Percentiles rank a stretch among this genome's conserved stretches.
Conservation (phyloP, 345 rosid genomes). For the Punica granatum region DNA sequence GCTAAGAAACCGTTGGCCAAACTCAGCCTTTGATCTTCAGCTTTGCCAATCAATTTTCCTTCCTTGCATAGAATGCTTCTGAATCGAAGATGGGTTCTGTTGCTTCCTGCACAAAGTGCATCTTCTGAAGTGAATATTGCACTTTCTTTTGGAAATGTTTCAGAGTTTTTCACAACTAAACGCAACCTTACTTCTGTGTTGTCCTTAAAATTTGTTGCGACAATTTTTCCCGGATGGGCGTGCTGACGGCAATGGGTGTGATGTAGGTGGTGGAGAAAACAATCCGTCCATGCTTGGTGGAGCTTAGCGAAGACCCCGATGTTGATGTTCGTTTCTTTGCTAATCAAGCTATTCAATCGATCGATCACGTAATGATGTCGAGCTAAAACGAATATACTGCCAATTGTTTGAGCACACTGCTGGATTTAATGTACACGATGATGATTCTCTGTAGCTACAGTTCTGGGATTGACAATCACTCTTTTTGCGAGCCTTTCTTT, state of each 20-base stretch:
- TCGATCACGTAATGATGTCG: conserved; percentile 73
- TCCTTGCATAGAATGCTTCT: not conserved
- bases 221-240: too few relatives aligned
- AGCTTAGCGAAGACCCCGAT: conserved; percentile 86
- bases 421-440: not conserved
- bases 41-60: too few relatives aligned
- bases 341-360: conserved; percentile 70
- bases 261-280: conserved; percentile 67
- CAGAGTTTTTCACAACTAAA: not conserved
- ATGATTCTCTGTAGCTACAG: not conserved
- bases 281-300: conserved; percentile 72
- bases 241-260: not conserved
- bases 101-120: not conserved
- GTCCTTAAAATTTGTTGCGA: too few relatives aligned
- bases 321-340: conserved; percentile 89
- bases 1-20: too few relatives aligned
- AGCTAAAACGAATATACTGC: conserved; percentile 20
- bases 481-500: not conserved
- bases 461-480: not conserved
- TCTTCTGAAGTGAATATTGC: not conserved
- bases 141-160: not conserved
- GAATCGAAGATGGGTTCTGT: not conserved
- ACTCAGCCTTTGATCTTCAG: too few relatives aligned
- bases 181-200: not conserved
- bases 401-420: not conserved